Evolutionary conservation across 2,329 filamentous ascomycete genomes (phyloP).

Genomic region (Colletotrichum lentis): DNA sequence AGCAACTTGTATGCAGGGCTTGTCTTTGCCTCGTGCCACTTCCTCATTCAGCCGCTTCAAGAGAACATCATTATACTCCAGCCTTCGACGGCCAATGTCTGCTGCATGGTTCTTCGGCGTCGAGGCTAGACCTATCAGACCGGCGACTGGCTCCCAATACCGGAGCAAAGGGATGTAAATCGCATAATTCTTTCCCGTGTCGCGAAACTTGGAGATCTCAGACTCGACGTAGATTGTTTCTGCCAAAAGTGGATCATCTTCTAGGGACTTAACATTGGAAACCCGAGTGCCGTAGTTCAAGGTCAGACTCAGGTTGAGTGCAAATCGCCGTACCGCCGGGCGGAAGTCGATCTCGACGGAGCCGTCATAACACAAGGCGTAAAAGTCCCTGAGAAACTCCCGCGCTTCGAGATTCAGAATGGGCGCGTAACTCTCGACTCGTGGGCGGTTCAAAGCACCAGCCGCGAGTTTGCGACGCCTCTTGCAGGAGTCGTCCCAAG

Average conservation of each 20-base stretch:
- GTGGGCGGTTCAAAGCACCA: slow-evolving; percentile 70
- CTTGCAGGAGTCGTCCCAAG: slow-evolving; percentile 75
- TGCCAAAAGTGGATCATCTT: slow-evolving; percentile 29
- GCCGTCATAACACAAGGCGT: slow-evolving; percentile 63
- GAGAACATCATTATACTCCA: slow-evolving; percentile 18
- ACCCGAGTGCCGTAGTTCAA: slow-evolving; percentile 69
- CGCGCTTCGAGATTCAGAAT: slow-evolving; percentile 61
- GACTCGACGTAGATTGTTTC: slow-evolving; percentile 41
- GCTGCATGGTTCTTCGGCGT: slow-evolving; percentile 7
- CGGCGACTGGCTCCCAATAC: slow-evolving; percentile 22
- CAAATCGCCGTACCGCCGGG: slow-evolving; percentile 69
- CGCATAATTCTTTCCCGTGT: slow-evolving; percentile 16
- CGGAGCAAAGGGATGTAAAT: slow-evolving; percentile 21
- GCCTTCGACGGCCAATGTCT: slow-evolving; percentile 7
- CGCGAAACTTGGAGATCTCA: slow-evolving; percentile 36
- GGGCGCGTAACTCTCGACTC: slow-evolving; percentile 72
- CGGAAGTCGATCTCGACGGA: slow-evolving; percentile 66
- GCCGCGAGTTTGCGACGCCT: slow-evolving; percentile 70
- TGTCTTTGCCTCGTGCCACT: slow-evolving; percentile 2
- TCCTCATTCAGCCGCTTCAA: neutral
- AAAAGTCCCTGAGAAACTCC: slow-evolving; percentile 65
- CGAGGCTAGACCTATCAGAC: neutral
- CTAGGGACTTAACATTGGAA: slow-evolving; percentile 17
- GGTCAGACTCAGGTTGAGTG: slow-evolving; percentile 69
- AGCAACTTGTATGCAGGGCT: slow-evolving; percentile 23